A percentile compares a stretch with the other conserved stretches of the same genome.
Conservation (phyloP, 2,329 filamentous ascomycete species). For the Trichoderma cornu-damae region DNA sequence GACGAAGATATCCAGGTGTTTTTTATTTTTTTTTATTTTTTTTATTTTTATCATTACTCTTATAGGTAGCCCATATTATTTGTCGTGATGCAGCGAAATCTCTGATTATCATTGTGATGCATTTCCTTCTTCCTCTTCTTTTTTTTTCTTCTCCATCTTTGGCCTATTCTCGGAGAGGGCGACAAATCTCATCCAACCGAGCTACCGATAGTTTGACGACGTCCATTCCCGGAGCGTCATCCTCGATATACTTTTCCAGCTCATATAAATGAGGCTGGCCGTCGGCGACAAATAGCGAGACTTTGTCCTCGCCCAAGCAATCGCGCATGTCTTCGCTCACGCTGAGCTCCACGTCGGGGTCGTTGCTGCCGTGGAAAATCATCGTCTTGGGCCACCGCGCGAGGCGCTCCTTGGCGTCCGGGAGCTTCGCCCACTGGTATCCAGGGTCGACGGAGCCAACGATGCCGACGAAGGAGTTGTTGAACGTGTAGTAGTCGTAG, state of each 20-base stretch:
- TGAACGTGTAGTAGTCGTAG: conserved; percentile 34
- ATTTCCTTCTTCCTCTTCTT: no score
- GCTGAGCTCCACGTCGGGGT: conserved; percentile 28
- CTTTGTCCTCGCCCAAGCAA: conserved; percentile 26
- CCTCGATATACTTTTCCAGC: conserved; percentile 29
- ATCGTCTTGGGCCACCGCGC: conserved; percentile 32
- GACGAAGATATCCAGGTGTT: conserved; percentile 12
- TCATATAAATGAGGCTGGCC: conserved; percentile 31
- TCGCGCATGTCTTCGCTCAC: conserved; percentile 29
- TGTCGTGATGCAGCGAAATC: neutral
- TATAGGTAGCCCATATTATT: neutral
- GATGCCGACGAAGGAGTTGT: conserved; percentile 28
- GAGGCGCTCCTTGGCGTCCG: conserved; percentile 16
- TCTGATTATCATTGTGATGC: neutral
- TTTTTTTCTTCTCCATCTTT: no score
- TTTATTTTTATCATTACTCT: no score
- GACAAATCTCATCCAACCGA: conserved; percentile 25
- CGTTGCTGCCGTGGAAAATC: conserved; percentile 32
- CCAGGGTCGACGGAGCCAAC: conserved; percentile 30
- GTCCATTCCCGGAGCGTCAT: conserved; percentile 27
- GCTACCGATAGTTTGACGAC: conserved; percentile 25
- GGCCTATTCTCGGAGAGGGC: no score
- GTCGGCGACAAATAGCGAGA: conserved; percentile 26
- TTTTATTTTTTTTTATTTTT: neutral
- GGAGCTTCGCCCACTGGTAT: conserved; percentile 28